phyloP scores from a whole-genome alignment of 768 basidiomycete species.

The Phallus indusiatus region DNA sequence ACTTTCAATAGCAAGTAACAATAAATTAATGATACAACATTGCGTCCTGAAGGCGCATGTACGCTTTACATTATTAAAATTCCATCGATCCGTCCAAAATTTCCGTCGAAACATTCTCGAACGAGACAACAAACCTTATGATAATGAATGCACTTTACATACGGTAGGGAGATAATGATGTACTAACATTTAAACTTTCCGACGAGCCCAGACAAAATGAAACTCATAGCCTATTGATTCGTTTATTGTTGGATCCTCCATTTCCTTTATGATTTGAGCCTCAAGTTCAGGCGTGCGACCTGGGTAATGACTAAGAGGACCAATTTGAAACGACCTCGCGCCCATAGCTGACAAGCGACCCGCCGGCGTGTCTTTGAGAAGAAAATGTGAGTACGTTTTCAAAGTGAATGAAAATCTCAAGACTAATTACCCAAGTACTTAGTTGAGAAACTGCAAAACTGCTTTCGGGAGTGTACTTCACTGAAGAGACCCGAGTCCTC shows the following conservation, averaged over 20 bases:
- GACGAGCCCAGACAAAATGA: not conserved
- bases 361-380: not conserved
- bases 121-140: conserved; percentile 6
- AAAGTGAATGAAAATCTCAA: not conserved
- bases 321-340: not conserved
- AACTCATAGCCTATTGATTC: not conserved
- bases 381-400: not conserved
- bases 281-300: not conserved
- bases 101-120: too few species aligned
- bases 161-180: too few species aligned
- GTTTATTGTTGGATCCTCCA: not conserved
- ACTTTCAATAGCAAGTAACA: too few species aligned
- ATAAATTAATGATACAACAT: too few species aligned
- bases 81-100: too few species aligned
- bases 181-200: not conserved
- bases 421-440: not conserved
- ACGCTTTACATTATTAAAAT: too few species aligned
- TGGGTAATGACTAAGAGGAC: not conserved
- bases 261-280: not conserved
- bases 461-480: not conserved
- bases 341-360: not conserved
- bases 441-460: not conserved
- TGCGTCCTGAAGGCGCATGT: too few species aligned
- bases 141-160: too few species aligned
- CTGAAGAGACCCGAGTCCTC: not conserved